phyloP scores from a whole-genome alignment of 1,284 basidiomycete species.

The Leccinum colubrinum region DNA sequence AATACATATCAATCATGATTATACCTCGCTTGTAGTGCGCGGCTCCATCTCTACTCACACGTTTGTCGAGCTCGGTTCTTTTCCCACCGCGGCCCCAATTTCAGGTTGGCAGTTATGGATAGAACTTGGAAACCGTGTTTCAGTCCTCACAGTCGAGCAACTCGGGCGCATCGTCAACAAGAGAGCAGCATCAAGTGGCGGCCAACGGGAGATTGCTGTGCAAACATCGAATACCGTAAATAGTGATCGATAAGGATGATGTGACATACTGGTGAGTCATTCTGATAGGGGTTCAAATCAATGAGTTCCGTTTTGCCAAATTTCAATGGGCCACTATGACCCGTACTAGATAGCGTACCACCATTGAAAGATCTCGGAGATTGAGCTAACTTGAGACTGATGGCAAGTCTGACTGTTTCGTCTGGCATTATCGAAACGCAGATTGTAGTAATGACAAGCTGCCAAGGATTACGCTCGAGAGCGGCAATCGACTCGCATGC shows the following conservation, averaged over 20 bases:
- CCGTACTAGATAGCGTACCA: neutral
- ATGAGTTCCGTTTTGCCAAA: neutral
- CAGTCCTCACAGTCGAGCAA: neutral
- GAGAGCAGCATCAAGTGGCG: neutral
- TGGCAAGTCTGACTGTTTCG: neutral
- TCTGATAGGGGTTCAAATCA: conserved; percentile 5
- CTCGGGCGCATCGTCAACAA: neutral
- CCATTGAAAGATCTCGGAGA: neutral
- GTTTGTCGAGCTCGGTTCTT: conserved; percentile 13
- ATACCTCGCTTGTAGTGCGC: neutral
- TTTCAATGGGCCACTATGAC: neutral
- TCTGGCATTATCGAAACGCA: neutral
- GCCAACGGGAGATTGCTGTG: neutral
- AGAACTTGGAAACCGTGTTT: conserved; percentile 5
- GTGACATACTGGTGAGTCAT: neutral
- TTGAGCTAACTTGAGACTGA: conserved; percentile 3
- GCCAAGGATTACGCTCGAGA: conserved; percentile 1
- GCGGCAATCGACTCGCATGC: neutral
- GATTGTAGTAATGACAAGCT: neutral
- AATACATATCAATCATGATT: neutral
- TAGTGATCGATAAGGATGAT: neutral
- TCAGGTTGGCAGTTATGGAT: neutral
- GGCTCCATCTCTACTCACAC: conserved; percentile 13
- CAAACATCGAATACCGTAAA: neutral
- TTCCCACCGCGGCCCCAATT: conserved; percentile 10